phyloP scores from a whole-genome alignment of 768 basidiomycete species.

The Mycena olivaceomarginata region DNA sequence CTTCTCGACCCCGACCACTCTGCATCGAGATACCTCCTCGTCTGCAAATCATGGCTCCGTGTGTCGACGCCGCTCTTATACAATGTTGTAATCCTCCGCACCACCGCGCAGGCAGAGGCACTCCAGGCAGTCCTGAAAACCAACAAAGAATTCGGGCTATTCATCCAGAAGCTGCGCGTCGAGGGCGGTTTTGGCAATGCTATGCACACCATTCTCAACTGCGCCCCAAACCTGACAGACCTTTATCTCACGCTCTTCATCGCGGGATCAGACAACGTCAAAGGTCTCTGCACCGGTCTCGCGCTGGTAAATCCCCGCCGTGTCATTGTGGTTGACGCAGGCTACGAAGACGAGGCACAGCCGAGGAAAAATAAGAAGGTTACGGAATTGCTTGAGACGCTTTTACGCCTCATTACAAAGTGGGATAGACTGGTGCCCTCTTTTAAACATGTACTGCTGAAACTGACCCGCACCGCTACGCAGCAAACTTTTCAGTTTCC shows the following conservation, averaged over 20 bases:
- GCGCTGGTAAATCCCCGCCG: not conserved
- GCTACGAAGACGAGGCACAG: not conserved
- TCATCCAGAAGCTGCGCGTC: not conserved
- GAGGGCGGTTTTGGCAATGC: not conserved
- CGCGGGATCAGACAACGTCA: not conserved
- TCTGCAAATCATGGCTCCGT: not conserved
- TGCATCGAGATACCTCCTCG: not conserved
- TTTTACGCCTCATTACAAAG: not conserved
- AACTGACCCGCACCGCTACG: not conserved
- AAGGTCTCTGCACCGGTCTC: not conserved
- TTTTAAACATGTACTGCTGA: not conserved
- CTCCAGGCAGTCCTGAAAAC: not conserved
- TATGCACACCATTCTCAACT: not conserved
- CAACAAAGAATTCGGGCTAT: not conserved
- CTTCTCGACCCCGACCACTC: not conserved
- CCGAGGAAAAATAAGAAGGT: not conserved
- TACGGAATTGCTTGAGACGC: not conserved
- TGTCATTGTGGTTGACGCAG: not conserved
- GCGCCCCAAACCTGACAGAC: not conserved
- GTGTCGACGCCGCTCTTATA: not conserved
- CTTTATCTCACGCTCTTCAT: not conserved
- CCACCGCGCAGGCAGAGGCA: not conserved
- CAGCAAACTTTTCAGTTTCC: not conserved
- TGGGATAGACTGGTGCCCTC: not conserved
- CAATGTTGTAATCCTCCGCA: not conserved